phyloP scores from a whole-genome alignment of 2,329 filamentous ascomycete genomes.

The Aspergillus sclerotialis region DNA sequence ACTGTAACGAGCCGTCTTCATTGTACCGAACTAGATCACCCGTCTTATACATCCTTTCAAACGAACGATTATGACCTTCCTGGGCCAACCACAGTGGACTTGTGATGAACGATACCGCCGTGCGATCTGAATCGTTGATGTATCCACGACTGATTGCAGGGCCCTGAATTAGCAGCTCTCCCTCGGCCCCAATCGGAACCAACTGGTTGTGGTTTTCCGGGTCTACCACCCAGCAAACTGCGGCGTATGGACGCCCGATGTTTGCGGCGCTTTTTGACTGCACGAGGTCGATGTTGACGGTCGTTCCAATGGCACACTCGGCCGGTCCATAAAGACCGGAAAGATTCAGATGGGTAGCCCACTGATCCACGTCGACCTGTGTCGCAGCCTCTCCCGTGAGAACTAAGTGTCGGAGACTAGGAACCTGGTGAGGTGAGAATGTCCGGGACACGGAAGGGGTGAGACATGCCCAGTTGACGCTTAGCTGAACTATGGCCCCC shows the following conservation, averaged over 20 bases:
- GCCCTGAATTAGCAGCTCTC: slow-evolving; percentile 34
- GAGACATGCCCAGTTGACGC: slow-evolving; percentile 7
- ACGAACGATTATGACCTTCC: background rate
- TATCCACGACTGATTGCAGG: slow-evolving; percentile 31
- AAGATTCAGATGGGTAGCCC: slow-evolving; percentile 19
- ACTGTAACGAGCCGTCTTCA: slow-evolving; percentile 9
- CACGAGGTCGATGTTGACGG: slow-evolving; percentile 8
- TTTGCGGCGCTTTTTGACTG: background rate
- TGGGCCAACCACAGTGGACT: slow-evolving; percentile 11
- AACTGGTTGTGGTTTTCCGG: slow-evolving; percentile 13
- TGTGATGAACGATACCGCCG: slow-evolving; percentile 15
- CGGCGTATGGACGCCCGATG: slow-evolving; percentile 12
- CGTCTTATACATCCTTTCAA: slow-evolving; percentile 14
- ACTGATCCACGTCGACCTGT: background rate
- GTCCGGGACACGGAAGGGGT: slow-evolving; percentile 10
- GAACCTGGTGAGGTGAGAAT: background rate
- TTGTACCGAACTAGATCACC: slow-evolving; percentile 15
- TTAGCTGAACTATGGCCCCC: background rate
- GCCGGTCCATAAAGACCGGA: slow-evolving; percentile 26
- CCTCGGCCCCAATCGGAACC: slow-evolving; percentile 27
- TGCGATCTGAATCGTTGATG: slow-evolving; percentile 14
- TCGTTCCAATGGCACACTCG: no score
- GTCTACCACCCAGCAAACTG: slow-evolving; percentile 15
- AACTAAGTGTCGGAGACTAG: background rate
- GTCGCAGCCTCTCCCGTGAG: background rate